Conservation (phyloP, 225 moss, liverwort and hornwort genomes). For the Pleurozium schreberi region DNA sequence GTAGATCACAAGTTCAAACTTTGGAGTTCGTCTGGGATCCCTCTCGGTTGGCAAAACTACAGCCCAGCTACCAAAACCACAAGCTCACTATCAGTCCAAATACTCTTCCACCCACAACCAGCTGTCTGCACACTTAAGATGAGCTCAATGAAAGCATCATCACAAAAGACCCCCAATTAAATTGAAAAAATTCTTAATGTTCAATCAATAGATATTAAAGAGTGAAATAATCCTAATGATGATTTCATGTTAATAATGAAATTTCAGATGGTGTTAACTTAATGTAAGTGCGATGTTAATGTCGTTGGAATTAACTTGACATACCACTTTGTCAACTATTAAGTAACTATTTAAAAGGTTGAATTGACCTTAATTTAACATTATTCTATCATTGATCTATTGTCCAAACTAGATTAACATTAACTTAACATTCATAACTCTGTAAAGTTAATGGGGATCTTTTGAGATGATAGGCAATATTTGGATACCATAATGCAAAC, state of each 20-base stretch:
- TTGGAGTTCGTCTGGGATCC: slow-evolving; percentile 44
- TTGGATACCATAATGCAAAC: background rate
- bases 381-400: background rate
- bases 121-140: background rate
- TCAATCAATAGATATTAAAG: background rate
- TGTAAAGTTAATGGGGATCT: background rate
- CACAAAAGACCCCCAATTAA: background rate
- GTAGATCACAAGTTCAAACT: slow-evolving; percentile 86
- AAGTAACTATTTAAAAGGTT: background rate
- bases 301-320: background rate
- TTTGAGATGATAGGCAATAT: background rate
- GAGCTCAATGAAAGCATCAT: background rate
- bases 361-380: background rate
- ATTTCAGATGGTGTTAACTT: background rate
- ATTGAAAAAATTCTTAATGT: background rate
- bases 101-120: background rate
- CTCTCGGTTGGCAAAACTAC: slow-evolving; percentile 71
- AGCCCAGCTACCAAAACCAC: slow-evolving; percentile 53
- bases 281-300: background rate
- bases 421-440: background rate
- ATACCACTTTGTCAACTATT: background rate
- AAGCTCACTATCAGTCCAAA: slow-evolving; percentile 9
- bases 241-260: background rate
- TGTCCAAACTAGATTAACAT: background rate
- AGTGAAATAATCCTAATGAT: background rate